Conservation (phyloP, 805 yeast species). For the Jamesozyma jinghongensis region DNA sequence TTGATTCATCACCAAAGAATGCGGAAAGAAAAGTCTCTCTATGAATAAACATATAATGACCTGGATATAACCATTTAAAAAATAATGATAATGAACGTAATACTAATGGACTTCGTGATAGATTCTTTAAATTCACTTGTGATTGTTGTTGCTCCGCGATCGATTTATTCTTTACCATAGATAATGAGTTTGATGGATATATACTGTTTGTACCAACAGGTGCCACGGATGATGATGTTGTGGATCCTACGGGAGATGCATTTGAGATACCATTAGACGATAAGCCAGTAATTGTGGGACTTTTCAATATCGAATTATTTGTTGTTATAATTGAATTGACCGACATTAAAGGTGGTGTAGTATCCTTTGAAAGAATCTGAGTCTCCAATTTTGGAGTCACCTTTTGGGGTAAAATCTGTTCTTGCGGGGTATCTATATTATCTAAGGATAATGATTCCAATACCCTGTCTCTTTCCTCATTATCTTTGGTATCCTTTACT, state of each 20-base stretch:
- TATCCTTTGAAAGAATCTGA: no score
- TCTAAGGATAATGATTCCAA: constrained; percentile 5
- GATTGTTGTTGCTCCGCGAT: constrained; percentile 5
- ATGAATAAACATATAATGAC: constrained; percentile 47
- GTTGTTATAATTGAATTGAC: neutral
- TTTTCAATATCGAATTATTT: neutral
- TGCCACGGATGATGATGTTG: constrained; percentile 2
- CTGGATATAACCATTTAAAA: constrained; percentile 55
- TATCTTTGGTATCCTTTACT: constrained; percentile 7
- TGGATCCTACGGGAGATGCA: neutral
- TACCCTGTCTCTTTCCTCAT: constrained; percentile 6
- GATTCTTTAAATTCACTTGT: constrained; percentile 12
- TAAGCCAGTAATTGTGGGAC: neutral
- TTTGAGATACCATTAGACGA: neutral
- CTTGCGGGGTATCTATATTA: constrained; percentile 2
- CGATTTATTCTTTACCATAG: constrained; percentile 12
- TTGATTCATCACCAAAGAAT: constrained; percentile 36
- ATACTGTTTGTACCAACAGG: constrained; percentile 17
- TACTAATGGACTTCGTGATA: constrained; percentile 20
- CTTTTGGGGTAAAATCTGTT: neutral
- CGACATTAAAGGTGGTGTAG: no score
- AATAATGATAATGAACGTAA: constrained; percentile 25
- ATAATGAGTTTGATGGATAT: constrained; percentile 23
- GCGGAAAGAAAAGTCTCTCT: constrained; percentile 51
- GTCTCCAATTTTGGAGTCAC: neutral